A percentile compares a stretch with the other conserved stretches of the same genome.
phyloP scores from a whole-genome alignment of 2,329 filamentous ascomycete genomes.

The Ophiostoma sp. region DNA sequence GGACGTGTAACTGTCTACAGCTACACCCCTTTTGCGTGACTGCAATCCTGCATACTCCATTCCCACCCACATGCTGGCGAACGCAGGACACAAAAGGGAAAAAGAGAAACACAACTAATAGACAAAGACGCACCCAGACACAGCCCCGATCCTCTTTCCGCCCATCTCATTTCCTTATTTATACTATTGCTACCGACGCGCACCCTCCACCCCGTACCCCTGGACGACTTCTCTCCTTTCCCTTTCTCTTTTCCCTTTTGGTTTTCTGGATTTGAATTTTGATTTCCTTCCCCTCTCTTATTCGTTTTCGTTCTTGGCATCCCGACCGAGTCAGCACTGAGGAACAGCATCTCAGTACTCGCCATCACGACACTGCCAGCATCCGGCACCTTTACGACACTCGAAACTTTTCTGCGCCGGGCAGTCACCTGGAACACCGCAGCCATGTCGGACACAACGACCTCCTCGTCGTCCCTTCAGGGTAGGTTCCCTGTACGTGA shows the following conservation, averaged over 20 bases:
- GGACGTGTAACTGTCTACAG: background rate
- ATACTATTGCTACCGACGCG: slow-evolving; percentile 3
- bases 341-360: background rate
- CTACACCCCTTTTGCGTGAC: background rate
- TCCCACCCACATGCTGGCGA: background rate
- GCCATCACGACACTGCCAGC: background rate
- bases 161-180: slow-evolving; percentile 10
- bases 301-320: slow-evolving; percentile 15
- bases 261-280: slow-evolving; percentile 1
- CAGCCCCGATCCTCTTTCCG: background rate
- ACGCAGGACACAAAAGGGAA: background rate
- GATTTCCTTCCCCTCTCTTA: slow-evolving; percentile 4
- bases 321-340: background rate
- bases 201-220: slow-evolving; percentile 1
- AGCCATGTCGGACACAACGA: slow-evolving; percentile 19
- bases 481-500: slow-evolving; percentile 14
- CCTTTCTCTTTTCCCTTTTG: slow-evolving; percentile 13
- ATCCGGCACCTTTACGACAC: background rate
- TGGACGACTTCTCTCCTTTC: background rate
- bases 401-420: slow-evolving; percentile 16
- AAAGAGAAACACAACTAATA: slow-evolving; percentile 5
- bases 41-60: background rate
- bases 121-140: background rate
- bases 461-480: slow-evolving; percentile 25
- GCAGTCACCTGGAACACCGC: slow-evolving; percentile 18